phyloP scores from a whole-genome alignment of 2,329 filamentous ascomycete species.

The Nemania sp. region DNA sequence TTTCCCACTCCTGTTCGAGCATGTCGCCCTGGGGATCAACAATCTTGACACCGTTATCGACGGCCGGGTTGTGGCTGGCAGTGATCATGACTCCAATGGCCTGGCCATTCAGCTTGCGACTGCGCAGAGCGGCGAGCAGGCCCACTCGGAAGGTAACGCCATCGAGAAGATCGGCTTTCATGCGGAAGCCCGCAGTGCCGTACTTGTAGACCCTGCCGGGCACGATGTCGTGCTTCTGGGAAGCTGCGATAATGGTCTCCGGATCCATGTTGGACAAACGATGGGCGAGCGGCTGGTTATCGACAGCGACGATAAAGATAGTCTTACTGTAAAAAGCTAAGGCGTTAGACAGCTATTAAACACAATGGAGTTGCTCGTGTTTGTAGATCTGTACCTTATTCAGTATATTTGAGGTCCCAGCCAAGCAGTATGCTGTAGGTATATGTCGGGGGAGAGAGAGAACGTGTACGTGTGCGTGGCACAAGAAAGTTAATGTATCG shows the following conservation, averaged over 20 bases:
- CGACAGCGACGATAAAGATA: not conserved
- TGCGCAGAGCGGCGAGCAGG: conserved; percentile 87
- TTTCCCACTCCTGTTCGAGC: conserved; percentile 96
- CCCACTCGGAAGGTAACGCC: conserved; percentile 94
- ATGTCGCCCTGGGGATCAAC: conserved; percentile 98
- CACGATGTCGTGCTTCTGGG: conserved; percentile 71
- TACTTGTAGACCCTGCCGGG: conserved; percentile 70
- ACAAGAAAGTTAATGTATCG: not conserved
- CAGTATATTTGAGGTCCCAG: not conserved
- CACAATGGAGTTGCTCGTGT: not conserved
- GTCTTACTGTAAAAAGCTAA: conserved; percentile 18
- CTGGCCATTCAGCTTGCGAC: conserved; percentile 88
- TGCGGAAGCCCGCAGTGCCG: conserved; percentile 76
- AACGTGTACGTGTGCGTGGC: not conserved
- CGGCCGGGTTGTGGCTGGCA: conserved; percentile 89
- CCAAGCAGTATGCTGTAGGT: not conserved
- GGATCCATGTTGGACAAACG: conserved; percentile 59
- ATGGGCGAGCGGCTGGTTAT: conserved; percentile 5
- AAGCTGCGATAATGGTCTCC: conserved; percentile 68
- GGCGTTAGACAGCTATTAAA: conserved; percentile 13
- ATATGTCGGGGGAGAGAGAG: not conserved
- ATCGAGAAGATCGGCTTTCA: conserved; percentile 83
- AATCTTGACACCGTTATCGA: conserved; percentile 93
- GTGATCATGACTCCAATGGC: conserved; percentile 98
- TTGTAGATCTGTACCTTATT: conserved; percentile 22